Evolutionary conservation across 176 grass and related monocot species (phyloP).

Genomic region (Paspalum notatum): DNA sequence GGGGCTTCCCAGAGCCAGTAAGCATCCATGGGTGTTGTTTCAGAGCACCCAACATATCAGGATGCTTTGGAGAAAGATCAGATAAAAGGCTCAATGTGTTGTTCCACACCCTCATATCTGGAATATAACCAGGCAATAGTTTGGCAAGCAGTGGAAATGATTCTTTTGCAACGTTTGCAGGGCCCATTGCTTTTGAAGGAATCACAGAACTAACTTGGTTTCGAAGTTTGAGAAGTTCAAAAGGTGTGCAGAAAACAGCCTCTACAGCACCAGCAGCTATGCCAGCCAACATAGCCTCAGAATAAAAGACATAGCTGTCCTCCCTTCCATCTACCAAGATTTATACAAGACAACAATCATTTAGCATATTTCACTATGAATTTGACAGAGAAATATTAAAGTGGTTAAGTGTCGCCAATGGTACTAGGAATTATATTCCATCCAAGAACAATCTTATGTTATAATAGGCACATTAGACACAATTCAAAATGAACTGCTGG

Average conservation of each 20-base stretch:
- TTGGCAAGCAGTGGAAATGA: slow-evolving; percentile 64
- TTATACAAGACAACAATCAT: slow-evolving; percentile 30
- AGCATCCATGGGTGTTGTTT: slow-evolving; percentile 94
- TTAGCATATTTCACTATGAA: background rate
- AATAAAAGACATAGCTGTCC: slow-evolving; percentile 76
- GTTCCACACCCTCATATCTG: slow-evolving; percentile 63
- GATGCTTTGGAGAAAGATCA: slow-evolving; percentile 69
- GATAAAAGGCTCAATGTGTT: slow-evolving; percentile 73
- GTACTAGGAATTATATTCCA: slow-evolving; percentile 6
- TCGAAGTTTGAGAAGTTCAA: slow-evolving; percentile 88
- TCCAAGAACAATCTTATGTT: slow-evolving; percentile 15
- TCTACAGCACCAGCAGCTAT: slow-evolving; percentile 72
- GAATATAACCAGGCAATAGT: slow-evolving; percentile 75
- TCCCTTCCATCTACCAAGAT: slow-evolving; percentile 81
- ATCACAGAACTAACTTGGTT: slow-evolving; percentile 70
- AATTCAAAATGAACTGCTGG: slow-evolving; percentile 15
- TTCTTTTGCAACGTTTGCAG: slow-evolving; percentile 44
- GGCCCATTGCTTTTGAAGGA: slow-evolving; percentile 40
- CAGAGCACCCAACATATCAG: slow-evolving; percentile 64
- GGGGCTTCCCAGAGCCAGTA: slow-evolving; percentile 82
- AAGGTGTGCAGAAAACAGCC: slow-evolving; percentile 72
- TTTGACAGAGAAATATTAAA: background rate
- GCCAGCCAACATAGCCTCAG: slow-evolving; percentile 86
- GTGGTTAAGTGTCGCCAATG: background rate
- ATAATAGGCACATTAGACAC: background rate